phyloP scores from a whole-genome alignment of 2,329 filamentous ascomycete genomes.

The Colletotrichum tanaceti region DNA sequence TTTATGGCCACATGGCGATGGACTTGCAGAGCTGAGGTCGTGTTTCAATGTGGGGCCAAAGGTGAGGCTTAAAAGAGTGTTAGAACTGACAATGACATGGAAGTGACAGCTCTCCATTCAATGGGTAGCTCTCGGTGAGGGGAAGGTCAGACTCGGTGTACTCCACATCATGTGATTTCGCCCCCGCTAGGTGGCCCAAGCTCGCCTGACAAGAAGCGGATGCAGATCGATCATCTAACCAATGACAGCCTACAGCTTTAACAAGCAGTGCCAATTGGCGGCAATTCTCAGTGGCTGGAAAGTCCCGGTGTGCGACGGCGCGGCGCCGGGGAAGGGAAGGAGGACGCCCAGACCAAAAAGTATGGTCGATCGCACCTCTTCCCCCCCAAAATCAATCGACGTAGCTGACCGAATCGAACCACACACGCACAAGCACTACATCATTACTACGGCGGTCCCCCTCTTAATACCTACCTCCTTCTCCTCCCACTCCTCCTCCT shows the following conservation, averaged over 20 bases:
- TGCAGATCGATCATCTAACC: not conserved
- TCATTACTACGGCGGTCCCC: slow-evolving; percentile 29
- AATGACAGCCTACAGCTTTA: slow-evolving; percentile 4
- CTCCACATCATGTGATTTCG: slow-evolving; percentile 38
- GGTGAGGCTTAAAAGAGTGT: slow-evolving; percentile 32
- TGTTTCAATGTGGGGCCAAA: slow-evolving; percentile 27
- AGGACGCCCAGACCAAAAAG: slow-evolving; percentile 25
- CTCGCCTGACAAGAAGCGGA: slow-evolving; percentile 36
- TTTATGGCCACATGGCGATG: slow-evolving; percentile 6
- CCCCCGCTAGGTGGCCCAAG: slow-evolving; percentile 20
- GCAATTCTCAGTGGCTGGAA: slow-evolving; percentile 33
- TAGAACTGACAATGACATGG: not conserved
- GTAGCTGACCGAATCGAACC: slow-evolving; percentile 27
- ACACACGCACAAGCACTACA: slow-evolving; percentile 38
- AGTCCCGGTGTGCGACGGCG: slow-evolving; percentile 13
- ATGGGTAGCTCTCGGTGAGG: slow-evolving; percentile 30
- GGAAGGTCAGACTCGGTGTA: slow-evolving; percentile 23
- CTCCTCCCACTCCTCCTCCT: slow-evolving; percentile 9
- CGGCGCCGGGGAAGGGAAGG: slow-evolving; percentile 8
- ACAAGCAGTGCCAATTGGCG: slow-evolving; percentile 28
- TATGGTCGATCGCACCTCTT: slow-evolving; percentile 32
- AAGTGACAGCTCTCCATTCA: slow-evolving; percentile 17
- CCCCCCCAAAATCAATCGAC: slow-evolving; percentile 39
- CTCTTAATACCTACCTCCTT: not conserved
- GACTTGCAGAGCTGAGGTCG: slow-evolving; percentile 7